Evolutionary conservation across 202 grass and related monocot genomes (phyloP), one percentile per base, ranked within the genome.

Genomic region (Elaeis oleifera): DNA sequence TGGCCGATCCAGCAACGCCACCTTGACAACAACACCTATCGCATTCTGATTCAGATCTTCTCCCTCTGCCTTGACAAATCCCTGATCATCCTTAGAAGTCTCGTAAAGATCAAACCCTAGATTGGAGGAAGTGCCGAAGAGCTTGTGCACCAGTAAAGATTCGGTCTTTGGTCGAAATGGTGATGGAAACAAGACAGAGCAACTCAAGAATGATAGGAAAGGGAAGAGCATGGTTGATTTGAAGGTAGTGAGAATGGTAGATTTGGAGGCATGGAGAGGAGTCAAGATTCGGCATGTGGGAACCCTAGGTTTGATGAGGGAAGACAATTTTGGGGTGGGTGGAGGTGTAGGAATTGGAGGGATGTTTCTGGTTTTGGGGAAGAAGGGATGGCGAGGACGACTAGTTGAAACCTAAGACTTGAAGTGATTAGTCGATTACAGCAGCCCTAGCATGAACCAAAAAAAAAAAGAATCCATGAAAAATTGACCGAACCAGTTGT

Each of bases 41-140:
- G 80, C 44, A 79, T 79, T 22, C 74, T 91, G 22, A 75, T 80
- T 57, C 70, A 70, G 1, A 75, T 91, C 63, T 87, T 90, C 67
- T 76, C 77, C n/a, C 76, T 78, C 39, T 91, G 62, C 59, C 15
- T 80, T 54, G 65, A 81, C 18, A 50, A 81, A 16, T 53, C 82
- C 27, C 36, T 73, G 25, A 24, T 15, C 50, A 5, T 20, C 2
- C 6, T 23, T 15, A 4, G 14, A 26, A 63, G 4, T 9, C 25
- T 44, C 27, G 25, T 18, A 11, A 73, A n/a, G 59, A 63, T 55
- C 59, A 19, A 54, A 11, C 27, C 50, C 59, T 6, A 48, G 17
- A 7, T n/a, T 16, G 14, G 28, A 26, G 25, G 56, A 63, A 24
- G 59, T 23, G 2, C 28, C 20, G 5, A 27, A 56, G 8, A 29